These are phyloP conservation scores for Paramarasmius palmivorus DNA, from an alignment of 1,284 basidiomycete genomes.

Conservation along the genomic window DNA sequence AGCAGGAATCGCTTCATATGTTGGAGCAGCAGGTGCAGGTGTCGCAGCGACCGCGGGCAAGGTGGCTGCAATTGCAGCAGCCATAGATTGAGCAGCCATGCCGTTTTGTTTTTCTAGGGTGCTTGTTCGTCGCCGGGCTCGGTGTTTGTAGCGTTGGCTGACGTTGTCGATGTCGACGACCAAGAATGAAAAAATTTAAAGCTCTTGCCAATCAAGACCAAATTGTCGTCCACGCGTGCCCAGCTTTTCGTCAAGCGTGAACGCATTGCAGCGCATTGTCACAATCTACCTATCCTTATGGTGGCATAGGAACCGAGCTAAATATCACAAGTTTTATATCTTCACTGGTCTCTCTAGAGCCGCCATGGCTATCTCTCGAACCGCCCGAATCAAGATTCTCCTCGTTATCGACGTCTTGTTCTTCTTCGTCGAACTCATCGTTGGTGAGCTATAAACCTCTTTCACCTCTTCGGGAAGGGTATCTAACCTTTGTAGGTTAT, in stretches of 20 bases:
- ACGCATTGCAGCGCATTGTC: no score
- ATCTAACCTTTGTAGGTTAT: constrained; percentile 61
- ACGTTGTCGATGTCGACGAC: constrained; percentile 7
- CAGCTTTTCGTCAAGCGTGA: no score
- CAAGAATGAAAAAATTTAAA: constrained; percentile 25
- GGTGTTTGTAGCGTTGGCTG: not conserved
- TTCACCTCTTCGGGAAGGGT: not conserved
- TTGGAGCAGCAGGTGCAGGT: constrained; percentile 54
- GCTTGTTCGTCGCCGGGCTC: constrained; percentile 4
- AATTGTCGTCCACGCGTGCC: constrained; percentile 17
- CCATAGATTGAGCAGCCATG: constrained; percentile 80
- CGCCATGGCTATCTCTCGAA: constrained; percentile 66
- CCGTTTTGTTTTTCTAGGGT: constrained; percentile 22
- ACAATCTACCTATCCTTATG: no score
- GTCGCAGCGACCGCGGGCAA: constrained; percentile 67
- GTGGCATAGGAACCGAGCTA: no score
- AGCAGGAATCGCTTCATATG: constrained; percentile 81
- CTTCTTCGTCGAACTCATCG: constrained; percentile 91
- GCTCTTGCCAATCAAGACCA: constrained; percentile 32
- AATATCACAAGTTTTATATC: not conserved
- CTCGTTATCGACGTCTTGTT: constrained; percentile 87
- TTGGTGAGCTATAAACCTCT: constrained; percentile 48
- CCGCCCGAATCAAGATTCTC: constrained; percentile 77
- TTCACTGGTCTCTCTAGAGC: not conserved
- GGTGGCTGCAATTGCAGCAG: constrained; percentile 83